phyloP scores from a whole-genome alignment of 768 basidiomycete species.

The Postia placenta region DNA sequence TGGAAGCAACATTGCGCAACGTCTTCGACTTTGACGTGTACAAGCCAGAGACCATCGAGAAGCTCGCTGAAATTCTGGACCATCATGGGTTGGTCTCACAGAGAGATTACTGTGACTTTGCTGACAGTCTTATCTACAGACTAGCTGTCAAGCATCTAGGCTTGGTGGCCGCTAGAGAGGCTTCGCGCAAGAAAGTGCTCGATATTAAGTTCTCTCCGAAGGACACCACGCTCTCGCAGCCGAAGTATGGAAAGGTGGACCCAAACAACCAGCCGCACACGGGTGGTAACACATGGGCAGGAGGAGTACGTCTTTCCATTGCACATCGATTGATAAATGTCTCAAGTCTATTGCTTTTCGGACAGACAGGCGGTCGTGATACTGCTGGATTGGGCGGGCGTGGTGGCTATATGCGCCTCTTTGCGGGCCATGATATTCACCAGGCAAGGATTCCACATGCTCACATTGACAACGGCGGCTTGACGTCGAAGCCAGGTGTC shows the following conservation, averaged over 20 bases:
- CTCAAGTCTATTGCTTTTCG: background rate
- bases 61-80: constrained; percentile 49
- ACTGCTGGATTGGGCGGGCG: constrained; percentile 62
- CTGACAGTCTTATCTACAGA: constrained; percentile 23
- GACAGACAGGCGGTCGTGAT: constrained; percentile 56
- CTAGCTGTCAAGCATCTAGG: constrained; percentile 49
- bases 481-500: no score
- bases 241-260: constrained; percentile 60
- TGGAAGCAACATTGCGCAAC: constrained; percentile 56
- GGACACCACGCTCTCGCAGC: constrained; percentile 38
- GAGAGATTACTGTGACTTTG: background rate
- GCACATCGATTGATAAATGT: no score
- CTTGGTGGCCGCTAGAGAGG: constrained; percentile 51
- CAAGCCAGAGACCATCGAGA: constrained; percentile 58
- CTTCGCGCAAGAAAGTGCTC: constrained; percentile 40
- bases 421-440: constrained; percentile 57
- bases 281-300: constrained; percentile 61
- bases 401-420: constrained; percentile 63
- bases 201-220: constrained; percentile 56
- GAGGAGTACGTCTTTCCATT: constrained; percentile 37
- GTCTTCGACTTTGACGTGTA: constrained; percentile 69
- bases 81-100: constrained; percentile 47
- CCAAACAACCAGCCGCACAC: constrained; percentile 45
- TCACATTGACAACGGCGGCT: background rate
- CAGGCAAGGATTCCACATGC: constrained; percentile 28